These are phyloP conservation scores for Chaetoceros muelleri DNA, from an alignment of 108 stramenopile genomes.

Conservation along the genomic window DNA sequence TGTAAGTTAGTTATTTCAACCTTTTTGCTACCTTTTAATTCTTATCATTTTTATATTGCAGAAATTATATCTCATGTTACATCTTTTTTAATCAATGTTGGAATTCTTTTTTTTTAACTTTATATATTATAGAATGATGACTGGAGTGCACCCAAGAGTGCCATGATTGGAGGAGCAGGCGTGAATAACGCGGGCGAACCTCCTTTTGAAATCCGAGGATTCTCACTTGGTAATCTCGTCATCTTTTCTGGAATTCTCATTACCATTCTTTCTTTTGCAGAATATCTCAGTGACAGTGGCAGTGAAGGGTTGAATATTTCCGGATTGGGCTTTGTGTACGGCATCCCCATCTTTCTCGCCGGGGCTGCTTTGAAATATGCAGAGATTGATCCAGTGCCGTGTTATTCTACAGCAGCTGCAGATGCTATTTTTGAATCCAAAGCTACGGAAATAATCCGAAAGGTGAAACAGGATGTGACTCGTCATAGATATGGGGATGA, in stretches of 20 bases:
- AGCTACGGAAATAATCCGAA: conserved; percentile 80
- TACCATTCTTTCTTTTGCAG: conserved; percentile 76
- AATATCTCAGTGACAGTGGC: conserved; percentile 81
- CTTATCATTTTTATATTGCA: background rate
- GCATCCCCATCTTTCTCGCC: conserved; percentile 90
- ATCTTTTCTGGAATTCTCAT: conserved; percentile 62
- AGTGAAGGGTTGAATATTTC: conserved; percentile 73
- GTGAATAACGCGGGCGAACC: conserved; percentile 91
- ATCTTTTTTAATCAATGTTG: background rate
- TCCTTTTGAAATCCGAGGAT: conserved; percentile 97
- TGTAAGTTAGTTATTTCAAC: background rate
- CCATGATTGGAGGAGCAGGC: conserved; percentile 90
- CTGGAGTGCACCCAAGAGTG: conserved; percentile 62
- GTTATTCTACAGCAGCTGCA: conserved; percentile 34
- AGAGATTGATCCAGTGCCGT: conserved; percentile 90
- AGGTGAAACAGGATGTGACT: conserved; percentile 95
- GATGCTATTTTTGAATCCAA: conserved; percentile 72
- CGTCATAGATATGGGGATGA: conserved; percentile 97
- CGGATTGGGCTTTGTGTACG: conserved; percentile 95
- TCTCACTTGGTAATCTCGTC: conserved; percentile 90
- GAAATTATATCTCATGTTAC: background rate
- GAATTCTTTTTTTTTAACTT: too few relatives aligned
- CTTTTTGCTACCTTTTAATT: background rate
- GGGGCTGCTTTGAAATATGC: conserved; percentile 94
- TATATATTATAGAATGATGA: conserved; percentile 8